phyloP scores from a whole-genome alignment of 1,284 basidiomycete genomes.

The Malassezia furfur region DNA sequence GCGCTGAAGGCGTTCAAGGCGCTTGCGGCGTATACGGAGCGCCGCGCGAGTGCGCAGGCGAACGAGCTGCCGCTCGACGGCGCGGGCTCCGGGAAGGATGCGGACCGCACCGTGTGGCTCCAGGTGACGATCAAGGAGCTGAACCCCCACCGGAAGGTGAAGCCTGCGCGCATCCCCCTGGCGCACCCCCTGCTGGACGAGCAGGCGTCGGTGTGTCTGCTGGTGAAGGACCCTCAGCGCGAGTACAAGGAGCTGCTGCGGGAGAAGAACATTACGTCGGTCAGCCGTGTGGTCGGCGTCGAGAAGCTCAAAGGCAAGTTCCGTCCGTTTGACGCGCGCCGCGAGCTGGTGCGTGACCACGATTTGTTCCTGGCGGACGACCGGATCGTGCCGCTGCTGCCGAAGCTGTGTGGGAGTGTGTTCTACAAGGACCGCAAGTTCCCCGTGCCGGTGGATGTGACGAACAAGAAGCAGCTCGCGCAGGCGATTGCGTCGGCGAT shows the following conservation, averaged over 20 bases:
- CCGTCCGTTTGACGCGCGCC: slow-evolving; percentile 68
- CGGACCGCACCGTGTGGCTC: slow-evolving; percentile 29
- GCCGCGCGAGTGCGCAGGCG: background rate
- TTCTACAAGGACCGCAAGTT: slow-evolving; percentile 91
- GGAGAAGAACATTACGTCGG: slow-evolving; percentile 68
- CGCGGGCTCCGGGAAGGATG: slow-evolving; percentile 18
- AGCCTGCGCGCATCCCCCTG: slow-evolving; percentile 54
- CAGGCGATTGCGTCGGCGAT: slow-evolving; percentile 80
- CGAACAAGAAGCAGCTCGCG: slow-evolving; percentile 70
- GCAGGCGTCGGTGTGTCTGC: slow-evolving; percentile 69
- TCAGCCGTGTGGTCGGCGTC: slow-evolving; percentile 83
- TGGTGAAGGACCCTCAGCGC: slow-evolving; percentile 90
- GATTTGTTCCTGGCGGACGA: slow-evolving; percentile 89
- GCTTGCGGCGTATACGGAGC: slow-evolving; percentile 26
- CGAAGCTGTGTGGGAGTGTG: slow-evolving; percentile 73
- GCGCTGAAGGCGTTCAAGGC: slow-evolving; percentile 38
- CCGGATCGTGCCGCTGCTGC: slow-evolving; percentile 73
- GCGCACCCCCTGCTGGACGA: slow-evolving; percentile 73
- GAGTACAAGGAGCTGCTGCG: slow-evolving; percentile 88
- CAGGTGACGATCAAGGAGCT: slow-evolving; percentile 37
- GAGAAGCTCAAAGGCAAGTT: slow-evolving; percentile 48
- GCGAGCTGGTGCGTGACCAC: slow-evolving; percentile 75
- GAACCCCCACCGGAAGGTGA: slow-evolving; percentile 23
- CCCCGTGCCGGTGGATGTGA: slow-evolving; percentile 80
- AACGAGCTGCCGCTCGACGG: slow-evolving; percentile 33